Percentiles rank a stretch among this genome's conserved stretches.
These are phyloP conservation scores for Vitis rotundifolia DNA, from an alignment of 164 flowering plant genomes.

Conservation along the genomic window DNA sequence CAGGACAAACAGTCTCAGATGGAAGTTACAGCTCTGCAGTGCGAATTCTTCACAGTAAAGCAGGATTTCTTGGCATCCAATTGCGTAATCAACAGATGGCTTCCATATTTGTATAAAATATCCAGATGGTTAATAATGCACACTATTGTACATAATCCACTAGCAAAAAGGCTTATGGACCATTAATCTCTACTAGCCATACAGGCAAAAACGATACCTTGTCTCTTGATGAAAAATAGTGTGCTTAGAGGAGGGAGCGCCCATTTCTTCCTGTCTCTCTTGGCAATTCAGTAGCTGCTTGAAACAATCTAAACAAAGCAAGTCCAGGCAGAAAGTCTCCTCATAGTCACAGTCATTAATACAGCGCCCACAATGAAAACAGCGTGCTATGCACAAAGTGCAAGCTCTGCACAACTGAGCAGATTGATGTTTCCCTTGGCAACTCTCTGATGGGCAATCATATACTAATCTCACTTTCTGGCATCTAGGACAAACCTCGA, in stretches of 20 bases:
- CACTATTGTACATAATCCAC: neutral
- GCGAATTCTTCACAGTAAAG: neutral
- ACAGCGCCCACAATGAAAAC: slow-evolving; percentile 30
- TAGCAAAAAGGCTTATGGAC: neutral
- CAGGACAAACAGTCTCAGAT: neutral
- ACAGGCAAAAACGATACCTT: slow-evolving; percentile 23
- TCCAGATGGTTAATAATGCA: slow-evolving; percentile 9
- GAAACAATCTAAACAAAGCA: slow-evolving; percentile 25
- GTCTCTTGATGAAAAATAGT: slow-evolving; percentile 19
- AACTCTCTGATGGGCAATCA: slow-evolving; percentile 38
- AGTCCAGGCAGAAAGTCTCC: slow-evolving; percentile 29
- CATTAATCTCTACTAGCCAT: slow-evolving; percentile 15
- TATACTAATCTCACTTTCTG: slow-evolving; percentile 22
- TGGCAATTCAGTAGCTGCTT: neutral
- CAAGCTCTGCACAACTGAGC: slow-evolving; percentile 32
- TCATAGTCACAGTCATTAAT: slow-evolving; percentile 23
- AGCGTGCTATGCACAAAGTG: slow-evolving; percentile 28
- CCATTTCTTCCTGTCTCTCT: slow-evolving; percentile 2
- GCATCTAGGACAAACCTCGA: slow-evolving; percentile 35
- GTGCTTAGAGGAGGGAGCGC: slow-evolving; percentile 12
- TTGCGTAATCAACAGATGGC: neutral
- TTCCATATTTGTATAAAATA: neutral
- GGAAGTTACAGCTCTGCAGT: slow-evolving; percentile 1
- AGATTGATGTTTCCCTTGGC: slow-evolving; percentile 18
- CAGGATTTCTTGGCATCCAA: neutral